These are phyloP conservation scores for Alloascoidea hylecoeti DNA, from an alignment of 805 yeast genomes.

Conservation along the genomic window DNA sequence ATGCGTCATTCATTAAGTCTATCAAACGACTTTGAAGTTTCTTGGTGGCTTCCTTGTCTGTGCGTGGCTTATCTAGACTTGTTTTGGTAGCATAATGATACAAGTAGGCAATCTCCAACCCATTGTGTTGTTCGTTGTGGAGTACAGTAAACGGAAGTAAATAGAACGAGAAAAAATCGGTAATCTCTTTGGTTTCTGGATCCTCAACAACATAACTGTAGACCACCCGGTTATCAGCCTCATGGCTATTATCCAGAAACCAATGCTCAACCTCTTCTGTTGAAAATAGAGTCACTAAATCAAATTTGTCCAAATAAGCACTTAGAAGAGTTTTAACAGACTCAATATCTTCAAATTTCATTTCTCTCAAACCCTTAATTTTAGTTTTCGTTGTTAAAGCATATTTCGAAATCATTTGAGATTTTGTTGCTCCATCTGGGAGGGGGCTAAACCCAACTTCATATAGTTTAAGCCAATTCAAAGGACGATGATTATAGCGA, in stretches of 20 bases:
- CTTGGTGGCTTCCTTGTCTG: slow-evolving; percentile 23
- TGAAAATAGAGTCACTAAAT: slow-evolving; percentile 52
- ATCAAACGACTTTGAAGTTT: slow-evolving; percentile 44
- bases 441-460: slow-evolving; percentile 84
- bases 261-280: slow-evolving; percentile 70
- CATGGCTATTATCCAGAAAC: slow-evolving; percentile 33
- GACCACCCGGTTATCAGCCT: slow-evolving; percentile 33
- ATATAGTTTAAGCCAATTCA: slow-evolving; percentile 80
- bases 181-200: slow-evolving; percentile 35
- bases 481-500: slow-evolving; percentile 86
- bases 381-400: slow-evolving; percentile 38
- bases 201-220: slow-evolving; percentile 65
- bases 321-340: slow-evolving; percentile 45
- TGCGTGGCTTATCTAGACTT: slow-evolving; percentile 25
- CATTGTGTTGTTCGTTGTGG: slow-evolving; percentile 43
- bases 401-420: slow-evolving; percentile 49
- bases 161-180: slow-evolving; percentile 87
- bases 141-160: slow-evolving; percentile 79
- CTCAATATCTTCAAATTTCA: slow-evolving; percentile 47
- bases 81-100: slow-evolving; percentile 79
- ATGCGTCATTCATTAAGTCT: slow-evolving; percentile 55
- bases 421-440: slow-evolving; percentile 55
- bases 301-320: slow-evolving; percentile 55
- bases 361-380: slow-evolving; percentile 39
- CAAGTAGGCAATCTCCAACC: slow-evolving; percentile 74